Evolutionary conservation across 306 rosid species (phyloP).

Genomic region (Vicia sativa): DNA sequence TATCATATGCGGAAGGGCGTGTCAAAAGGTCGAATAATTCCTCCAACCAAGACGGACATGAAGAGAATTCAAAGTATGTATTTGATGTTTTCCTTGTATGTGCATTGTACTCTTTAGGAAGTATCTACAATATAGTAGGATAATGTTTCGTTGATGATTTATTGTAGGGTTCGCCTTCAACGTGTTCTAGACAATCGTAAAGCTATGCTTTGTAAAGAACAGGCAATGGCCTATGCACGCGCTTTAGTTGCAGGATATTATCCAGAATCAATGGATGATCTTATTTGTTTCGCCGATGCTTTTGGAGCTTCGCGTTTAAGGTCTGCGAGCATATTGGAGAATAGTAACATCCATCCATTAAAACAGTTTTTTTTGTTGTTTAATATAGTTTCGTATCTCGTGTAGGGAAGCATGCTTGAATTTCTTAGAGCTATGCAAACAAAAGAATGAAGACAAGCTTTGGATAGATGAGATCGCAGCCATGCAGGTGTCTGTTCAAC

Average conservation of each 20-base stretch:
- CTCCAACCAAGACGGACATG: conserved; percentile 49
- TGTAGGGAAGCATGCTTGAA: conserved; percentile 92
- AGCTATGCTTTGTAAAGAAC: conserved; percentile 91
- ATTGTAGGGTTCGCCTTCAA: conserved; percentile 82
- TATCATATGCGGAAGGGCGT: conserved; percentile 55
- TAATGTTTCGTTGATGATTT: conserved; percentile 43
- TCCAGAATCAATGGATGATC: conserved; percentile 77
- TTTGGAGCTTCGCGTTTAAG: conserved; percentile 98
- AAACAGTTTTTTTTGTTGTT: conserved; percentile 31
- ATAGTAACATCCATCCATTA: conserved; percentile 25
- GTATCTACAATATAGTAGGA: conserved; percentile 36
- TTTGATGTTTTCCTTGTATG: conserved; percentile 17
- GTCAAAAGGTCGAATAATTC: conserved; percentile 46
- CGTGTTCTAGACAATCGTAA: conserved; percentile 89
- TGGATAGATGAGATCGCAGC: conserved; percentile 98
- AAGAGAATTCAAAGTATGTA: conserved; percentile 87
- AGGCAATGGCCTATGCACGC: conserved; percentile 99
- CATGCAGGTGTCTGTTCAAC: conserved; percentile 80
- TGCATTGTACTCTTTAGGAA: conserved; percentile 1
- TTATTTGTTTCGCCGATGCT: conserved; percentile 80
- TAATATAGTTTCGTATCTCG: conserved; percentile 25
- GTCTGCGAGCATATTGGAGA: conserved; percentile 42
- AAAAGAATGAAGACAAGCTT: conserved; percentile 89
- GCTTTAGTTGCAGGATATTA: conserved; percentile 90
- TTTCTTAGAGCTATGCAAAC: conserved; percentile 84